A percentile compares a stretch with the other conserved stretches of the same genome.
phyloP scores from a whole-genome alignment of 2,329 filamentous ascomycete species.

The Venturia carpophila region DNA sequence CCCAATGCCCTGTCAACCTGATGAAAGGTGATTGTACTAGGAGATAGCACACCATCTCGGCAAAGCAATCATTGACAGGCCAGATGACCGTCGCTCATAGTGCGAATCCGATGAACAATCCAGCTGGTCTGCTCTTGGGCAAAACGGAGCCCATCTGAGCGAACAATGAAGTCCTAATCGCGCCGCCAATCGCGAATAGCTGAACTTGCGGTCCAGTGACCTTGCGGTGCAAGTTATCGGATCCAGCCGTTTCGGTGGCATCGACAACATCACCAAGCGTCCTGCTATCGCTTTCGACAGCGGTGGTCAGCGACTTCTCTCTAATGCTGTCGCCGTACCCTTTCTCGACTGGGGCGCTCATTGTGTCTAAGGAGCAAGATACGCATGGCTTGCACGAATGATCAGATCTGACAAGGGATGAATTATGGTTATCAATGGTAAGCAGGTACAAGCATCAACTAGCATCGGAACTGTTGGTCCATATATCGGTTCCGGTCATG shows the following conservation, averaged over 20 bases:
- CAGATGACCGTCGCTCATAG: slow-evolving; percentile 50
- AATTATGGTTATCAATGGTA: neutral
- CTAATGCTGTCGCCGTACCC: neutral
- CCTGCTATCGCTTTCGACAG: neutral
- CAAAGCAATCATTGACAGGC: slow-evolving; percentile 56
- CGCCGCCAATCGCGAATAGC: slow-evolving; percentile 24
- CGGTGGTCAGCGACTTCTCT: neutral
- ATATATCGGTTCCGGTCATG: neutral
- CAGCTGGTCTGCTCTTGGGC: slow-evolving; percentile 43
- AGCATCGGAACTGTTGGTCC: neutral
- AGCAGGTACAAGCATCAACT: neutral
- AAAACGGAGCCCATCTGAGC: slow-evolving; percentile 54
- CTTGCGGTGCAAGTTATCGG: slow-evolving; percentile 9
- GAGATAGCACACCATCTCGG: slow-evolving; percentile 57
- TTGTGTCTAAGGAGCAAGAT: neutral
- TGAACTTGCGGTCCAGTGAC: slow-evolving; percentile 2
- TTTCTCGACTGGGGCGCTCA: neutral
- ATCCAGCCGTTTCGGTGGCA: neutral
- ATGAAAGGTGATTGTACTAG: slow-evolving; percentile 57
- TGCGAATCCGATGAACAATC: slow-evolving; percentile 52
- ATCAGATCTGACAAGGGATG: neutral
- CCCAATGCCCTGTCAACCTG: slow-evolving; percentile 57
- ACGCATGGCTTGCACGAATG: neutral
- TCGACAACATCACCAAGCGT: neutral
- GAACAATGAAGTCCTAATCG: slow-evolving; percentile 44